A percentile compares a stretch with the other conserved stretches of the same genome.
phyloP scores from a whole-genome alignment of 1,284 basidiomycete species.

The Rhodotorula sp. region DNA sequence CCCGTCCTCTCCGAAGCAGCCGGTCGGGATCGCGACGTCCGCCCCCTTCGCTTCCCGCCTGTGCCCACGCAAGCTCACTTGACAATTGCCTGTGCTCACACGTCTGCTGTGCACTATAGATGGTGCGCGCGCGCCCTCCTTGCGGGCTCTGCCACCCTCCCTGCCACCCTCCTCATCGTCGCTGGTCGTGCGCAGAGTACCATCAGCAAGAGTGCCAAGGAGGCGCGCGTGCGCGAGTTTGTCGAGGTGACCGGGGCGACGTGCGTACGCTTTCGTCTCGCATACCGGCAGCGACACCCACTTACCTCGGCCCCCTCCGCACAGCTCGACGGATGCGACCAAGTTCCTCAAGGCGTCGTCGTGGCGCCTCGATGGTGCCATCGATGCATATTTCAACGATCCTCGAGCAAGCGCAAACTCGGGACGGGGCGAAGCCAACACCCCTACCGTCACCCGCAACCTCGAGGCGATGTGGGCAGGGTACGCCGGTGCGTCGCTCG shows the following conservation, averaged over 20 bases:
- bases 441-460: conserved; percentile 48
- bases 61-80: too few relatives aligned
- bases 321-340: conserved; percentile 60
- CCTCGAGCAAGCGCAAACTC: conserved; percentile 3
- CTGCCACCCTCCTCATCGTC: background rate
- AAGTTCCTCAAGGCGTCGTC: conserved; percentile 71
- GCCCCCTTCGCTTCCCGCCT: too few relatives aligned
- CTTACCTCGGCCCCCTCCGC: background rate
- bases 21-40: too few relatives aligned
- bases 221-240: conserved; percentile 33
- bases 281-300: too few relatives aligned
- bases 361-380: conserved; percentile 66
- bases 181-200: conserved; percentile 12
- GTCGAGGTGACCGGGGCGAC: conserved; percentile 39
- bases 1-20: too few relatives aligned
- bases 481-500: conserved; percentile 67
- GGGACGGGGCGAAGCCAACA: conserved; percentile 49
- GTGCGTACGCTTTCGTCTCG: conserved; percentile 26
- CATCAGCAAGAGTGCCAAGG: conserved; percentile 26
- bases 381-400: conserved; percentile 67
- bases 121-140: background rate
- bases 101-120: too few relatives aligned
- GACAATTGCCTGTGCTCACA: too few relatives aligned
- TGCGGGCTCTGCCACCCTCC: too few relatives aligned
- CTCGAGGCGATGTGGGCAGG: conserved; percentile 69